These are phyloP conservation scores for Boletus mariae DNA, from an alignment of 1,284 basidiomycete species.

Conservation along the genomic window DNA sequence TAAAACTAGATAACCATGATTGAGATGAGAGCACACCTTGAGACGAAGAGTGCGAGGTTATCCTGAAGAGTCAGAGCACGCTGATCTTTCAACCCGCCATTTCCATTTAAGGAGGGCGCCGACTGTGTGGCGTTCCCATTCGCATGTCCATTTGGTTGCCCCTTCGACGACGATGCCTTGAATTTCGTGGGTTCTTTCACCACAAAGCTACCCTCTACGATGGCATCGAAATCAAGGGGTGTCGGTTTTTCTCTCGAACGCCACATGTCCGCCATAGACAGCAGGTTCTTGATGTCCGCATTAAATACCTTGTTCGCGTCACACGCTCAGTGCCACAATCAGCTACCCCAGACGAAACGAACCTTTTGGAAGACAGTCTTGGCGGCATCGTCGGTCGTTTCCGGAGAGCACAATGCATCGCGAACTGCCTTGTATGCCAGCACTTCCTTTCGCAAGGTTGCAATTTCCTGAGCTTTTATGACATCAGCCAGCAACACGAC, in stretches of 20 bases:
- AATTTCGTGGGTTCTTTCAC: conserved; percentile 18
- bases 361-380: conserved; percentile 86
- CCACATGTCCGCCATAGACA: conserved; percentile 99
- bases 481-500: conserved; percentile 3
- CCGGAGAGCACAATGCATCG: conserved; percentile 49
- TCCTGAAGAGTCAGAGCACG: conserved; percentile 71
- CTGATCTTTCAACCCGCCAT: conserved; percentile 73
- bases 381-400: conserved; percentile 52
- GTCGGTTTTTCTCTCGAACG: conserved; percentile 79
- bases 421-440: conserved; percentile 84
- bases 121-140: conserved; percentile 19
- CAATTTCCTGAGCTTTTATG: conserved; percentile 81
- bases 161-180: conserved; percentile 4
- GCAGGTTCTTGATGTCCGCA: conserved; percentile 82
- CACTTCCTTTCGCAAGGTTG: conserved; percentile 84
- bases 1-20: not conserved
- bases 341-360: not conserved
- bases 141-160: conserved; percentile 23
- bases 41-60: conserved; percentile 77
- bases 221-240: conserved; percentile 76
- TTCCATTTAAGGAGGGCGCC: conserved; percentile 16
- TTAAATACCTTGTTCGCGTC: conserved; percentile 69
- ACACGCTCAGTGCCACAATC: not conserved
- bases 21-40: conserved; percentile 51
- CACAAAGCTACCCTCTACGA: conserved; percentile 62